Percentiles rank a stretch among this genome's conserved stretches.
Conservation (phyloP, 805 yeast genomes). For the Candida hungchunana region DNA sequence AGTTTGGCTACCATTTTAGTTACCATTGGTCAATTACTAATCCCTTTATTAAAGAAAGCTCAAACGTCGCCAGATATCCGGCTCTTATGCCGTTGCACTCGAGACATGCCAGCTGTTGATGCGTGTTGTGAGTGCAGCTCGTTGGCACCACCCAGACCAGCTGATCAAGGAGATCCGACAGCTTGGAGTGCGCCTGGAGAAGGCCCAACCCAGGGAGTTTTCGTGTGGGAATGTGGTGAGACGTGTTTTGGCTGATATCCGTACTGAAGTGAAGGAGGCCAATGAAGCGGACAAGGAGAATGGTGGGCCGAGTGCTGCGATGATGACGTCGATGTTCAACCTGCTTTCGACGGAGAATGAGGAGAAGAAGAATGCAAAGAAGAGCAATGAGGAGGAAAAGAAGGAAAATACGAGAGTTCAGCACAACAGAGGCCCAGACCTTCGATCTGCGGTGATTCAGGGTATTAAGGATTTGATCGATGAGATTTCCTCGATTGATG, state of each 20-base stretch:
- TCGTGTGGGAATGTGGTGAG: slow-evolving; percentile 88
- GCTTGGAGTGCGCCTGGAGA: slow-evolving; percentile 64
- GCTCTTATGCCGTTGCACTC: slow-evolving; percentile 78
- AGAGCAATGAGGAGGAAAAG: slow-evolving; percentile 16
- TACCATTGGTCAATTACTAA: slow-evolving; percentile 4
- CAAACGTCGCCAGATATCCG: slow-evolving; percentile 79
- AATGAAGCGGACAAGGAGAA: slow-evolving; percentile 26
- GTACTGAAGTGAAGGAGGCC: slow-evolving; percentile 74
- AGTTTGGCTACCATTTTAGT: slow-evolving; percentile 5
- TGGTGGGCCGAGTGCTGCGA: slow-evolving; percentile 34
- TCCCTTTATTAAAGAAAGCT: slow-evolving; percentile 35
- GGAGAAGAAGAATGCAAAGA: slow-evolving; percentile 18
- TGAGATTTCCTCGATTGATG: slow-evolving; percentile 85
- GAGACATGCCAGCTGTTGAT: slow-evolving; percentile 83
- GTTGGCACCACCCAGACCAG: slow-evolving; percentile 80
- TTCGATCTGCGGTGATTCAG: slow-evolving; percentile 82
- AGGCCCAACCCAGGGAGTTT: slow-evolving; percentile 86
- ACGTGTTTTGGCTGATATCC: slow-evolving; percentile 76
- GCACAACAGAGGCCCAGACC: slow-evolving; percentile 43
- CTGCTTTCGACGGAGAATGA: slow-evolving; percentile 48
- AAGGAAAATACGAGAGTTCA: slow-evolving; percentile 23
- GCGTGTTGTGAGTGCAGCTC: slow-evolving; percentile 82
- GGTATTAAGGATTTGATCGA: slow-evolving; percentile 90
- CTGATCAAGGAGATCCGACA: slow-evolving; percentile 66
- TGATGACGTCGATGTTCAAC: slow-evolving; percentile 83